These are phyloP conservation scores for Mortierella antarctica DNA, from an alignment of 192 early-diverging fungal genomes.

Conservation along the genomic window DNA sequence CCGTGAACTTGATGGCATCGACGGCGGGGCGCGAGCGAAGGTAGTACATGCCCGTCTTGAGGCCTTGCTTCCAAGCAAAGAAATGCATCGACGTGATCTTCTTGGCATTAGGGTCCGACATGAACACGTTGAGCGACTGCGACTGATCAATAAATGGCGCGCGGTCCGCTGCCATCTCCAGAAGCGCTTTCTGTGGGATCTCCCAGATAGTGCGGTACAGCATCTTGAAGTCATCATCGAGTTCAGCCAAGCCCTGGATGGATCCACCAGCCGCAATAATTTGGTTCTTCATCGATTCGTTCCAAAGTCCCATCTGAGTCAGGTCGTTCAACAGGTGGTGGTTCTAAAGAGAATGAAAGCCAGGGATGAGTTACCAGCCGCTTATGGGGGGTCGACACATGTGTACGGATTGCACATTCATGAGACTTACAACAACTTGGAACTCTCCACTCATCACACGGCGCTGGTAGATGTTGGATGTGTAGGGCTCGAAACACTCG, in stretches of 20 bases:
- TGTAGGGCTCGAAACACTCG: slow-evolving; percentile 94
- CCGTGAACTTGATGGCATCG: slow-evolving; percentile 98
- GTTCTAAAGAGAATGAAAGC: slow-evolving; percentile 57
- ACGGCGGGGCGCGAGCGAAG: slow-evolving; percentile 91
- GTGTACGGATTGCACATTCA: neutral
- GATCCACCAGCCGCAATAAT: slow-evolving; percentile 95
- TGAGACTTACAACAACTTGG: slow-evolving; percentile 82
- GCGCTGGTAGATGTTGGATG: slow-evolving; percentile 95
- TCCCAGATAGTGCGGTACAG: slow-evolving; percentile 99
- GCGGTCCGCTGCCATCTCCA: slow-evolving; percentile 96
- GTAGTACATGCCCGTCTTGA: slow-evolving; percentile 99
- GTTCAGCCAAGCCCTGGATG: slow-evolving; percentile 77
- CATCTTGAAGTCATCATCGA: slow-evolving; percentile 86
- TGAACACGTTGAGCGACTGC: slow-evolving; percentile 95
- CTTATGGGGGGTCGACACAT: neutral
- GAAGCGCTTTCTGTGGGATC: slow-evolving; percentile 86
- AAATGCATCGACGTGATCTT: slow-evolving; percentile 99
- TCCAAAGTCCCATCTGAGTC: slow-evolving; percentile 91
- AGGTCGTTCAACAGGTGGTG: slow-evolving; percentile 93
- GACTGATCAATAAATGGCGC: slow-evolving; percentile 97
- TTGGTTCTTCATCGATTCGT: slow-evolving; percentile 92
- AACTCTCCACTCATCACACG: slow-evolving; percentile 96
- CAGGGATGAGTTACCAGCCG: neutral
- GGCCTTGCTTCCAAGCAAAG: slow-evolving; percentile 95
- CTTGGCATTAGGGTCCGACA: slow-evolving; percentile 88